Conservation (phyloP, 352 stramenopile species). For the Globisporangium uncinulatum region DNA sequence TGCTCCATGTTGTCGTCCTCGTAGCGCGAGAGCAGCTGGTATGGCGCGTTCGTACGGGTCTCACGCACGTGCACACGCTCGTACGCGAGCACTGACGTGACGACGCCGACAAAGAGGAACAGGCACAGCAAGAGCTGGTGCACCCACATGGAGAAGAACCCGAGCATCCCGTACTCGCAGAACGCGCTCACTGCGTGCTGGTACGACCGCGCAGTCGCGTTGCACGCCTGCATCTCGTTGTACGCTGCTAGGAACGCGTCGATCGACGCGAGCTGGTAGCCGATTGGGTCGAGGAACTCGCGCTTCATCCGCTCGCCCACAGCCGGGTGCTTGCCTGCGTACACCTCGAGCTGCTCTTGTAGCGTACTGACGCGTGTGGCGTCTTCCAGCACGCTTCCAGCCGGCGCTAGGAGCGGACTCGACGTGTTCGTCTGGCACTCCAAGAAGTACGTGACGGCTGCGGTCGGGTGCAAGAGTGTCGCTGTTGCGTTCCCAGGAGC, state of each 20-base stretch:
- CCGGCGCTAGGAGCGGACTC: conserved; percentile 33
- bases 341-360: conserved; percentile 44
- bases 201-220: conserved; percentile 34
- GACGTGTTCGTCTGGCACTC: conserved; percentile 50
- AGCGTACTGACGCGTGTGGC: conserved; percentile 22
- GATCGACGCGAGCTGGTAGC: conserved; percentile 34
- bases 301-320: conserved; percentile 56
- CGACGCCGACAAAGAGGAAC: conserved; percentile 67
- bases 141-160: conserved; percentile 83
- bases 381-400: conserved; percentile 29
- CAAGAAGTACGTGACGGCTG: conserved; percentile 54
- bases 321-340: conserved; percentile 41
- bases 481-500: conserved; percentile 60
- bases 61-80: conserved; percentile 69
- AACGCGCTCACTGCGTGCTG: conserved; percentile 45
- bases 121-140: conserved; percentile 77
- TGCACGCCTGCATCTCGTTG: conserved; percentile 41
- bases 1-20: conserved; percentile 81
- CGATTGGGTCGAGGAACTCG: conserved; percentile 71
- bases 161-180: conserved; percentile 78
- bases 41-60: conserved; percentile 44
- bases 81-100: conserved; percentile 72
- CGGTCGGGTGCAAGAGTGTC: conserved; percentile 44
- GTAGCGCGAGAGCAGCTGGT: conserved; percentile 75
- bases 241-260: conserved; percentile 26